Evolutionary conservation across 2,329 filamentous ascomycete genomes (phyloP).

Genomic region (Aspergillus oerlinghausenensis): DNA sequence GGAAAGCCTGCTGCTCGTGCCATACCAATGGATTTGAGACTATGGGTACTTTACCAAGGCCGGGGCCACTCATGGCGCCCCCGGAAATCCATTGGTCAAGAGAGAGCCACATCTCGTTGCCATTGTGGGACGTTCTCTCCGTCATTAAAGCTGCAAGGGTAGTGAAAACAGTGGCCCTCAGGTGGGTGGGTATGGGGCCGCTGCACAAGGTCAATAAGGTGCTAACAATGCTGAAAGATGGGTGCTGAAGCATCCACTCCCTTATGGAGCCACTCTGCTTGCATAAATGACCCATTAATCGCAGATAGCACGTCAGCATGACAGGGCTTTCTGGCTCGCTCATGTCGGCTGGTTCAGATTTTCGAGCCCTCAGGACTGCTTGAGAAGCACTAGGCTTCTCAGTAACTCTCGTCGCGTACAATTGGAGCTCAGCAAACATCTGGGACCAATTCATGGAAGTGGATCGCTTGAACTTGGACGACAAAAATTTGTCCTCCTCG

Average conservation of each 20-base stretch:
- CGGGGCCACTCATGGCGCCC: conserved; percentile 29
- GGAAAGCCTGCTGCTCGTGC: conserved; percentile 60
- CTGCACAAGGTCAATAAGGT: conserved; percentile 75
- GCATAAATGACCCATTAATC: conserved; percentile 78
- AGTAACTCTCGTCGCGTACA: conserved; percentile 73
- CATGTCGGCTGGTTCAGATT: conserved; percentile 61
- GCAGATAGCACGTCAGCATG: conserved; percentile 92
- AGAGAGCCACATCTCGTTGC: conserved; percentile 71
- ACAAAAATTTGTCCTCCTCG: conserved; percentile 71
- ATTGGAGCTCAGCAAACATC: conserved; percentile 83
- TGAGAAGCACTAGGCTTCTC: conserved; percentile 62
- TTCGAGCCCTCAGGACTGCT: conserved; percentile 54
- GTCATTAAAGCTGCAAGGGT: conserved; percentile 71
- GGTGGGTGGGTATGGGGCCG: conserved; percentile 67
- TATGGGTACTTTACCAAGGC: conserved; percentile 46
- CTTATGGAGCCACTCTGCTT: conserved; percentile 68
- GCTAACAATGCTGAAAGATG: conserved; percentile 65
- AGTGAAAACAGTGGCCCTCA: conserved; percentile 80
- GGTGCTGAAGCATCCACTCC: conserved; percentile 65
- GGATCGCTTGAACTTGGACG: conserved; percentile 73
- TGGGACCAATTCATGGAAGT: conserved; percentile 88
- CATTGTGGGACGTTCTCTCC: conserved; percentile 64
- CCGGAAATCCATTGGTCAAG: conserved; percentile 77
- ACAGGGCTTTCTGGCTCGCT: conserved; percentile 93
- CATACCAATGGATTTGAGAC: conserved; percentile 38